Percentiles rank a stretch among this genome's conserved stretches.
These are phyloP conservation scores for Serpula lacrymans DNA, from an alignment of 768 basidiomycete genomes.

Conservation along the genomic window DNA sequence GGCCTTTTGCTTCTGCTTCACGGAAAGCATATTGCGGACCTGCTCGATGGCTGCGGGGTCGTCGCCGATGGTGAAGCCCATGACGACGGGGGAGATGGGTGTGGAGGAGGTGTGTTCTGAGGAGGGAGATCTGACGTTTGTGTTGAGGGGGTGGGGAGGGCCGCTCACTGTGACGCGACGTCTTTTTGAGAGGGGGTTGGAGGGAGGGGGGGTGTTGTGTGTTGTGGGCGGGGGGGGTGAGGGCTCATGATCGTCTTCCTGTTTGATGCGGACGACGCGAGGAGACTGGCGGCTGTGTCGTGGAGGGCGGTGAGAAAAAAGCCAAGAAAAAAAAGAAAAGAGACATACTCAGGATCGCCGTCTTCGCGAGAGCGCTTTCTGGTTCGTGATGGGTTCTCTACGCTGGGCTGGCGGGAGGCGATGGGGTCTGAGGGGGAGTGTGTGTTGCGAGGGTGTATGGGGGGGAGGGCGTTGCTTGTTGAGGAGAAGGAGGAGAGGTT, in stretches of 20 bases:
- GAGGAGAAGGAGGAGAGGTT: conserved; percentile 49
- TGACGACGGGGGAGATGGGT: conserved; percentile 64
- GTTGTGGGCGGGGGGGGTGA: conserved; percentile 33
- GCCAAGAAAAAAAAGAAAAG: conserved; percentile 8
- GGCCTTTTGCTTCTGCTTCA: conserved; percentile 71
- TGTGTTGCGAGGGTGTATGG: conserved; percentile 51
- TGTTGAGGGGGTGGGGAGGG: conserved; percentile 51
- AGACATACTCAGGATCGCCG: conserved; percentile 46
- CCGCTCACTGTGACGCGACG: conserved; percentile 73
- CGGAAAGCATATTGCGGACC: conserved; percentile 56
- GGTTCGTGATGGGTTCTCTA: conserved; percentile 21
- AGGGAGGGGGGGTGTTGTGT: conserved; percentile 35
- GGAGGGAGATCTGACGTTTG: conserved; percentile 41
- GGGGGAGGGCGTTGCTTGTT: conserved; percentile 59
- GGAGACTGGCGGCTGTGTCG: conserved; percentile 42
- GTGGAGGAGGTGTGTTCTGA: conserved; percentile 45
- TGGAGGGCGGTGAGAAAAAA: conserved; percentile 17
- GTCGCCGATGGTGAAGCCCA: conserved; percentile 58
- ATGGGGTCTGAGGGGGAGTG: conserved; percentile 23
- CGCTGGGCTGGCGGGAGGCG: conserved; percentile 28
- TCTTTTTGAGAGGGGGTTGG: conserved; percentile 50
- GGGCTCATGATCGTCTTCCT: conserved; percentile 56
- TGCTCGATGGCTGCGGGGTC: conserved; percentile 58
- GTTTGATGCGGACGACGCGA: conserved; percentile 51
- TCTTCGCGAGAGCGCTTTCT: conserved; percentile 48